These are phyloP conservation scores for Aspergillus panamensis DNA, from an alignment of 495 filamentous ascomycete genomes.

Conservation along the genomic window DNA sequence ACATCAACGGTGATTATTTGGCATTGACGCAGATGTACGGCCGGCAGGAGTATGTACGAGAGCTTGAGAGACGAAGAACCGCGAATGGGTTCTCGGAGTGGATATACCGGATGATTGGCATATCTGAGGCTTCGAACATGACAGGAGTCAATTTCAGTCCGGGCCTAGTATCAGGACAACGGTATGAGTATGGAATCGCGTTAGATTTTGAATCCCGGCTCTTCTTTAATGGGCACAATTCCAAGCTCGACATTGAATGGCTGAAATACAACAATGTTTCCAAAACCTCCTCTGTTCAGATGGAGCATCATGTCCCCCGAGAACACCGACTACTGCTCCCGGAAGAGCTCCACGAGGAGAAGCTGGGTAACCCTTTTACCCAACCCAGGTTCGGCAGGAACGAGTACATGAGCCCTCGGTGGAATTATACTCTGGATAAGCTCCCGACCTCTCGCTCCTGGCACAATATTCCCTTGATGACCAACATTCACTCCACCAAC, in stretches of 20 bases:
- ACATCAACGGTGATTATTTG: slow-evolving; percentile 43
- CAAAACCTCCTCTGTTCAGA: slow-evolving; percentile 39
- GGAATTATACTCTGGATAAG: slow-evolving; percentile 42
- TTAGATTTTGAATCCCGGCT: slow-evolving; percentile 55
- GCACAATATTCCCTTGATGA: slow-evolving; percentile 49
- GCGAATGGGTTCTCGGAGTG: slow-evolving; percentile 42
- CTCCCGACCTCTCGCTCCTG: slow-evolving; percentile 44
- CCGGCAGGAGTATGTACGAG: slow-evolving; percentile 55
- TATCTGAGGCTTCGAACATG: slow-evolving; percentile 47
- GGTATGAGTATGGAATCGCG: slow-evolving; percentile 56
- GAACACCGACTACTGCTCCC: slow-evolving; percentile 43
- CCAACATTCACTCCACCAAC: slow-evolving; percentile 48
- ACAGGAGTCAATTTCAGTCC: slow-evolving; percentile 34
- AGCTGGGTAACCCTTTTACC: slow-evolving; percentile 38
- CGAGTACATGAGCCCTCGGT: slow-evolving; percentile 34
- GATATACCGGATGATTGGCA: slow-evolving; percentile 41
- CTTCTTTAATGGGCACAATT: slow-evolving; percentile 50
- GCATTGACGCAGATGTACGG: slow-evolving; percentile 57
- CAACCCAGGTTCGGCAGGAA: slow-evolving; percentile 33
- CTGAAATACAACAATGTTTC: slow-evolving; percentile 45
- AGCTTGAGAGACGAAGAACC: slow-evolving; percentile 45
- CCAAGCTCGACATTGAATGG: slow-evolving; percentile 46
- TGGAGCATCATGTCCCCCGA: slow-evolving; percentile 40
- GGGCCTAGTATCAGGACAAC: slow-evolving; percentile 37
- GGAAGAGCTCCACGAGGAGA: slow-evolving; percentile 37